A percentile compares a stretch with the other conserved stretches of the same genome.
These are phyloP conservation scores for Amanita inopinata DNA, from an alignment of 768 basidiomycete species.

Conservation along the genomic window DNA sequence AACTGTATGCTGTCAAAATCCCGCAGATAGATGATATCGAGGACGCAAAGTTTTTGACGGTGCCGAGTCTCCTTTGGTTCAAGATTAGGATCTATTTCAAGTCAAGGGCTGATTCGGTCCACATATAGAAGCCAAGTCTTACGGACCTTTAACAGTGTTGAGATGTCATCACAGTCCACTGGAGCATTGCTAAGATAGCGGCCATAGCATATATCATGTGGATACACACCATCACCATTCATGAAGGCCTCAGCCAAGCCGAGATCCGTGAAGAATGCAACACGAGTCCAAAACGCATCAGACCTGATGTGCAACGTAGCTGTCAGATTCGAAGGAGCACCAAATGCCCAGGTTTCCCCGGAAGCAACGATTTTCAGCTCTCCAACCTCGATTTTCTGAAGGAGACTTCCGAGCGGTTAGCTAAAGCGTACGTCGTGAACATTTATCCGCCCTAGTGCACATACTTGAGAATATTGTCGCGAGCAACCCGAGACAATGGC, in stretches of 20 bases:
- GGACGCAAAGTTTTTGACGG: conserved; percentile 38
- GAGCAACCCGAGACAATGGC: background rate
- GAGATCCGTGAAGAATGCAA: conserved; percentile 53
- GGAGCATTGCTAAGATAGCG: too few relatives aligned
- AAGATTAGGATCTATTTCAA: conserved; percentile 48
- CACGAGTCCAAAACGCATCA: conserved; percentile 49
- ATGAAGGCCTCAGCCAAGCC: conserved; percentile 75
- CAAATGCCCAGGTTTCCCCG: conserved; percentile 33
- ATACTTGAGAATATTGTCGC: background rate
- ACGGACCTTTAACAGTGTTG: conserved; percentile 51
- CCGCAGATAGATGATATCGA: conserved; percentile 41
- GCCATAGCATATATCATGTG: too few relatives aligned
- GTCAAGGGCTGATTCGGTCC: background rate
- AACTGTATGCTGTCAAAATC: conserved; percentile 46
- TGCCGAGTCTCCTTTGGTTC: conserved; percentile 37
- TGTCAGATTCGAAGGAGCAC: conserved; percentile 14
- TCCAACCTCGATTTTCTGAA: conserved; percentile 37
- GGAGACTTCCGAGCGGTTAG: too few relatives aligned
- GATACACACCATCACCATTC: conserved; percentile 44
- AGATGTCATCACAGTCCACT: conserved; percentile 58
- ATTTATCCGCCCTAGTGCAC: too few relatives aligned
- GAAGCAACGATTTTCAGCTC: conserved; percentile 38
- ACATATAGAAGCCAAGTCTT: background rate
- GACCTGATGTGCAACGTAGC: conserved; percentile 39
- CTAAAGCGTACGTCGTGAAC: too few relatives aligned